These are phyloP conservation scores for Sanghuangporus weigelae DNA, from an alignment of 1,284 basidiomycete genomes.

Conservation along the genomic window DNA sequence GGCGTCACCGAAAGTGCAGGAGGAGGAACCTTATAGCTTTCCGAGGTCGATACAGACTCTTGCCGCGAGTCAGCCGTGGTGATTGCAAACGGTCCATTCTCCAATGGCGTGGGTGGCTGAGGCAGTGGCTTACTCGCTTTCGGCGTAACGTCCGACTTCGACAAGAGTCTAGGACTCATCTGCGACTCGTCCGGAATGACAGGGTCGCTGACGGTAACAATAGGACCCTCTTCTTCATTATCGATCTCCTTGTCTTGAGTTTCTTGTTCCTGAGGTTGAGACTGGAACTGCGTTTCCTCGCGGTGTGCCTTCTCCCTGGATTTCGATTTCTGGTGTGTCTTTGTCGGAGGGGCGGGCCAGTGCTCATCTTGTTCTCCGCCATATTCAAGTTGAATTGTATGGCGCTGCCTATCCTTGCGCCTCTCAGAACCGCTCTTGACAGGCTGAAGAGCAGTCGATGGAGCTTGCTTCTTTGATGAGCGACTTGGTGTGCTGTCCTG, in stretches of 20 bases:
- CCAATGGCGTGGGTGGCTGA: neutral
- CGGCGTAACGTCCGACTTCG: neutral
- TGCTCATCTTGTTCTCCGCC: constrained; percentile 38
- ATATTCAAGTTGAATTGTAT: constrained; percentile 93
- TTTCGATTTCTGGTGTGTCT: constrained; percentile 24
- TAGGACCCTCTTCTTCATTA: neutral
- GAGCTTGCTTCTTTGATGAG: constrained; percentile 26
- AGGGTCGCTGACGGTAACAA: constrained; percentile 9
- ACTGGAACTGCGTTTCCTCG: neutral
- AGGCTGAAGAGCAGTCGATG: constrained; percentile 23
- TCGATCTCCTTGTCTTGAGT: neutral
- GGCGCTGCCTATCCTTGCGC: constrained; percentile 50
- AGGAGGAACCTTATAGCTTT: constrained; percentile 2
- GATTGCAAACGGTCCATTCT: neutral
- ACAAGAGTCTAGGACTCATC: neutral
- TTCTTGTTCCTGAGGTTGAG: neutral
- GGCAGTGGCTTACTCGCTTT: constrained; percentile 16
- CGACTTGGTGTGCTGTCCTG: constrained; percentile 10
- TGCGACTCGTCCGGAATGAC: constrained; percentile 5
- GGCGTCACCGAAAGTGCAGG: constrained; percentile 14
- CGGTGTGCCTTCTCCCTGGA: neutral
- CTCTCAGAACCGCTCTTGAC: constrained; percentile 29
- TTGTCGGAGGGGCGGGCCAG: neutral
- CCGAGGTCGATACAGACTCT: constrained; percentile 6
- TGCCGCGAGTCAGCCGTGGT: neutral